Conservation (phyloP, 129 eudicot species). For the carrot (Daucus carota) region DH1_v3.0 NC_030381.2:37420501-37421000, state of each 20-base stretch:
- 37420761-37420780: slow-evolving; percentile 59
- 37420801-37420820: slow-evolving; percentile 37
- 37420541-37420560: slow-evolving; percentile 51
- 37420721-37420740: slow-evolving; percentile 59
- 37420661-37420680: slow-evolving; percentile 44
- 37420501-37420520: slow-evolving; percentile 59
- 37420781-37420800: slow-evolving; percentile 38
- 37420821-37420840: slow-evolving; percentile 41
- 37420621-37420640: slow-evolving; percentile 41
- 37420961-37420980: slow-evolving; percentile 14
- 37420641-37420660: slow-evolving; percentile 56
- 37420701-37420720: slow-evolving; percentile 57
- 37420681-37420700: slow-evolving; percentile 29
- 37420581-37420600: slow-evolving; percentile 14
- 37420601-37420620: slow-evolving; percentile 50
- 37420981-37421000: background rate
- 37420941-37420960: slow-evolving; percentile 67
- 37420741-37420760: slow-evolving; percentile 65
- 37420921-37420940: slow-evolving; percentile 45
- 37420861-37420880: slow-evolving; percentile 27
- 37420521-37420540: slow-evolving; percentile 69
- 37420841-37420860: slow-evolving; percentile 15
- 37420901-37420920: slow-evolving; percentile 42
- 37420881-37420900: slow-evolving; percentile 49
- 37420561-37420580: slow-evolving; percentile 24